Evolutionary conservation across 495 filamentous ascomycete genomes (phyloP).

Genomic region (Pyronema domesticum): DNA sequence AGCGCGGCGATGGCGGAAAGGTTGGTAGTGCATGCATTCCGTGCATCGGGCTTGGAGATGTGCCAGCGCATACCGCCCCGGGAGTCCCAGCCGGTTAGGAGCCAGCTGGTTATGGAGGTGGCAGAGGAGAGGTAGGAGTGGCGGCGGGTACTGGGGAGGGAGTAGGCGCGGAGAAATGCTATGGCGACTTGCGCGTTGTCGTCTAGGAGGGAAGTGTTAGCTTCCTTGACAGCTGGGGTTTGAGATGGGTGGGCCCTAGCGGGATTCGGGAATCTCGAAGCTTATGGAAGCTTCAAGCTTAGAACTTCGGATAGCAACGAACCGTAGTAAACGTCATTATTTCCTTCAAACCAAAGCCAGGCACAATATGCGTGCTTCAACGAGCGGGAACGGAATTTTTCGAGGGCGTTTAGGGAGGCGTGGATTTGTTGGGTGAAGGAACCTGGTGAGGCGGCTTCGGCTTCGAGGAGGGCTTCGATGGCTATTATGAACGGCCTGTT

Average conservation of each 20-base stretch:
- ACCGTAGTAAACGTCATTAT: slow-evolving; percentile 21
- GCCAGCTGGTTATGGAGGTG: slow-evolving; percentile 9
- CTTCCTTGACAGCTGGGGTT: neutral
- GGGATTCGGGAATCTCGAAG: too few species aligned
- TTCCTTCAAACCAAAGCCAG: slow-evolving; percentile 12
- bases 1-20: slow-evolving; percentile 17
- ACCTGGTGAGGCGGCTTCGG: slow-evolving; percentile 10
- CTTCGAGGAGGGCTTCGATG: slow-evolving; percentile 19
- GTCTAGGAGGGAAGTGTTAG: slow-evolving; percentile 6
- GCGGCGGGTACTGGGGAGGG: slow-evolving; percentile 6
- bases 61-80: slow-evolving; percentile 19
- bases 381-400: slow-evolving; percentile 10
- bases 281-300: too few species aligned
- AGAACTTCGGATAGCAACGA: neutral
- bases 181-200: slow-evolving; percentile 22
- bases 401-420: slow-evolving; percentile 9
- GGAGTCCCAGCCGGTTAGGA: slow-evolving; percentile 15
- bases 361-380: slow-evolving; percentile 14
- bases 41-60: slow-evolving; percentile 7
- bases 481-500: slow-evolving; percentile 7
- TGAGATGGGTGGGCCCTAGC: too few species aligned
- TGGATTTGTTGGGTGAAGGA: slow-evolving; percentile 10
- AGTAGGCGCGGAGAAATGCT: slow-evolving; percentile 15
- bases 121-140: slow-evolving; percentile 12
- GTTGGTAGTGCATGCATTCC: slow-evolving; percentile 20